Evolutionary conservation across 2,329 filamentous ascomycete genomes (phyloP).

Genomic region (Ramichloridium luteum): DNA sequence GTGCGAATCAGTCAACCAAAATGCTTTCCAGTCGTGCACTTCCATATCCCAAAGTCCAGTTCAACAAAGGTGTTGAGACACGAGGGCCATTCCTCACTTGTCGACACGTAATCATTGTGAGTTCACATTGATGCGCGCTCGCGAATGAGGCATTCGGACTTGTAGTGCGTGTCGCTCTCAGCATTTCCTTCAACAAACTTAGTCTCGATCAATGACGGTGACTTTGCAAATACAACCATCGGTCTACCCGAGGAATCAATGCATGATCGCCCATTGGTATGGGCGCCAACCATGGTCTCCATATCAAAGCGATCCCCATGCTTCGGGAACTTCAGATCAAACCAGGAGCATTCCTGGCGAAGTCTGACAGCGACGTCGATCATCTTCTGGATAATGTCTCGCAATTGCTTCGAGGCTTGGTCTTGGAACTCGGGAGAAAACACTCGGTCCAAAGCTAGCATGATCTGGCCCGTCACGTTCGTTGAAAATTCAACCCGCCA

Average conservation of each 20-base stretch:
- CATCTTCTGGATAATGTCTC: not conserved
- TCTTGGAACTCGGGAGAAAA: not conserved
- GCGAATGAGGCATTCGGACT: too few species aligned
- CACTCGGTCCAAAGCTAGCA: not conserved
- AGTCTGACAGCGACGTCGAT: not conserved
- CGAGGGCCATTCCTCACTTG: too few species aligned
- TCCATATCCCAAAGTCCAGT: too few species aligned
- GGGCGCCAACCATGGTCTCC: not conserved
- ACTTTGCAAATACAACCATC: not conserved
- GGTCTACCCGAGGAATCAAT: too few species aligned
- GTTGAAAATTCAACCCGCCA: not conserved
- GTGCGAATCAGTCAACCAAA: too few species aligned
- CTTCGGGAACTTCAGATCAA: not conserved
- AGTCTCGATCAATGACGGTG: not conserved
- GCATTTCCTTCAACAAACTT: not conserved
- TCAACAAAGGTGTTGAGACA: too few species aligned
- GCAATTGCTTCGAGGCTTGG: not conserved
- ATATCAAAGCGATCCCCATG: not conserved
- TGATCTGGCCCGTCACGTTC: too few species aligned
- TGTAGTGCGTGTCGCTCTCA: not conserved
- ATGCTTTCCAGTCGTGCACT: too few species aligned
- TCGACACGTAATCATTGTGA: too few species aligned
- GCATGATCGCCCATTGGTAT: too few species aligned
- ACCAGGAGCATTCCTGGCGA: not conserved
- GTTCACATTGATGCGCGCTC: too few species aligned